Evolutionary conservation across 2,329 filamentous ascomycete genomes (phyloP), one percentile per base, ranked within the genome.

Genomic region (Fusarium praegraminearum): DNA sequence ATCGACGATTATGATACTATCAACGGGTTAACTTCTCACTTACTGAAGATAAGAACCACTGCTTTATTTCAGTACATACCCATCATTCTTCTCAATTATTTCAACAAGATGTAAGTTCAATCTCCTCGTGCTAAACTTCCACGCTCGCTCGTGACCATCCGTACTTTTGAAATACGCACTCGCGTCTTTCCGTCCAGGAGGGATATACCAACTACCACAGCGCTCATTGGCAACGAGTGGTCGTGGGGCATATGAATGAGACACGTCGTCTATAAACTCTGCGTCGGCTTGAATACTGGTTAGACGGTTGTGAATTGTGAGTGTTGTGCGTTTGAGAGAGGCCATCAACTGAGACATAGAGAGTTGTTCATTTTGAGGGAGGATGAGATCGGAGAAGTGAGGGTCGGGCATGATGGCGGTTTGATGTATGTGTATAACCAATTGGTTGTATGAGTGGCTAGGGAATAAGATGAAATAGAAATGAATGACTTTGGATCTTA

Each of bases 151-250:
- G 78, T 99, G 96, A 1, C 96, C 96, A 81, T 99, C 96, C 3
- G 96, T 99, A 80, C 93, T 97, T 84, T 99, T 99, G 82, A 98
- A 99, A 80, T 98, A 99, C 33, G 91, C 93, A 70, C 92, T 94
- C 33, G 88, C 92, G 2, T 77, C 81, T 79, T 95, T 96, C 28
- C 76, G 75, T 10, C 79, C 79, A 0, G 90, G 90, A 35, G 84
- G 81, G 28, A 98, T 91, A 78, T 98, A 98, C 96, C 96, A 99
- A 80, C 93, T 95, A 1, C 96, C 96, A 78, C 96, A 98, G 63
- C 96, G 88, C 83, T 98, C 94, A 77, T 99, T 99, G 32, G 95
- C 94, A 16, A 98, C 84, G 2, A 98, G 83, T 0, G 94, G 93
- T 2, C 95, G 83, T 5, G 62, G 62, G 5, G 40, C 72, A 60